Evolutionary conservation across 2,329 filamentous ascomycete species (phyloP), one percentile per base, ranked within the genome.

Genomic region (Parastagonospora avenae): DNA sequence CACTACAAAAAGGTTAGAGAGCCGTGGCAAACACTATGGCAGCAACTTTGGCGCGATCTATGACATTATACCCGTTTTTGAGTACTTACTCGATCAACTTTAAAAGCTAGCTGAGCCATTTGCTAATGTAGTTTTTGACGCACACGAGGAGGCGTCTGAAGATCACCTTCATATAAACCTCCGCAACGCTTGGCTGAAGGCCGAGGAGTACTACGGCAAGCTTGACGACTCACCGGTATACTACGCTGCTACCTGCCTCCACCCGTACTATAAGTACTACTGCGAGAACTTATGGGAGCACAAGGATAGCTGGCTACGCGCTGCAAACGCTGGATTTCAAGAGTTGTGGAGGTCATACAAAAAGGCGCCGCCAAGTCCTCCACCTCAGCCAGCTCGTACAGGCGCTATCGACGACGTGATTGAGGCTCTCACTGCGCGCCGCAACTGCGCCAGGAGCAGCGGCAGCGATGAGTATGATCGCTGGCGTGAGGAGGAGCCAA

Each of bases 201-300:
- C 19, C 5, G 19, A 24, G 19, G 19, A 24, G 19, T 24, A 24
- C 5, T 24, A 24, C 19, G 3, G 19, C 19, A 24, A 24, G 19
- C 19, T 24, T 24, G 19, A 24, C 19, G 19, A 24, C 19, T 24
- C 19, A 24, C 19, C 19, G 5, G 19, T 24, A 24, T 24, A 24
- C 5, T 24, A 24, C 19, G 19, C 19, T 24, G 19, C 19, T 5
- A 24, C 19, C 19, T 24, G 19, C 5, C 30, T 32, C n/a, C n/a
- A 32, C 30, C 30, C n/a, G n/a, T 32, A 32, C 30, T 32, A 32
- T 8, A 32, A 46, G 24, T 46, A 39, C 35, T 46, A 46, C 36
- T 46, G 35, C 35, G 24, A 46, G 33, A 46, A 46, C 36, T 30
- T 6, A 2, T 46, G 31, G 42, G 42, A 27, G 11, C 24, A 45